Evolutionary conservation across 768 basidiomycete genomes (phyloP), one percentile per base, ranked within the genome.

Genomic region (Pisolithus marmoratus): DNA sequence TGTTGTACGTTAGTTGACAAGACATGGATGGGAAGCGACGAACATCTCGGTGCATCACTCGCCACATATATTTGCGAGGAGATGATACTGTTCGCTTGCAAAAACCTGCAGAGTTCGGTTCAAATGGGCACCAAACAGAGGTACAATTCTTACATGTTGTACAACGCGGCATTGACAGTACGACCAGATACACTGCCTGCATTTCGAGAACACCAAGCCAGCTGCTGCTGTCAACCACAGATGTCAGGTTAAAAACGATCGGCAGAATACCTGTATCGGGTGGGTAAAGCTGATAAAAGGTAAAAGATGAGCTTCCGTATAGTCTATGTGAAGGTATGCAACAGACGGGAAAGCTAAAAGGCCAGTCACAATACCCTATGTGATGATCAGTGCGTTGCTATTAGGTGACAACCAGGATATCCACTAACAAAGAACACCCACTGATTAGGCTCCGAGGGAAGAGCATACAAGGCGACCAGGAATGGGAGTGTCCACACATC

Each of bases 401-500:
- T 14, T 15, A 15, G 34, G 34, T 34, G 23, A 19, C 2, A 26
- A 3, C 17, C 24, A 8, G 6, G 14, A 6, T 15, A n/a, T 17
- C 9, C 34, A 54, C 77, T 38, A 36, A 79, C 81, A 52, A 74
- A 83, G 62, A 75, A 78, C 8, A 74, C 47, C 81, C 81, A 82
- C 20, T 70, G 77, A 46, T 78, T 79, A 1, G 76, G 73, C 4
- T 72, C 65, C n/a, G 60, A 66, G 0, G 78, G 78, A 0, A 82
- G 65, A 6, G 69, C 66, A 53, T 79, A 79, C 15, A 83, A 51
- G 0, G 80, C 81, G 29, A 86, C 69, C 45, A 85, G 65, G 66
- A 83, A 82, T 2, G 83, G 81, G 15, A 86, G 65, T 0, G 72
- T 64, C 85, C 85, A 87, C 4, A 83, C n/a, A 54, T 82, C 73